Evolutionary conservation across 176 grass and related monocot species (phyloP).

Genomic region (Phoenix dactylifera): DNA sequence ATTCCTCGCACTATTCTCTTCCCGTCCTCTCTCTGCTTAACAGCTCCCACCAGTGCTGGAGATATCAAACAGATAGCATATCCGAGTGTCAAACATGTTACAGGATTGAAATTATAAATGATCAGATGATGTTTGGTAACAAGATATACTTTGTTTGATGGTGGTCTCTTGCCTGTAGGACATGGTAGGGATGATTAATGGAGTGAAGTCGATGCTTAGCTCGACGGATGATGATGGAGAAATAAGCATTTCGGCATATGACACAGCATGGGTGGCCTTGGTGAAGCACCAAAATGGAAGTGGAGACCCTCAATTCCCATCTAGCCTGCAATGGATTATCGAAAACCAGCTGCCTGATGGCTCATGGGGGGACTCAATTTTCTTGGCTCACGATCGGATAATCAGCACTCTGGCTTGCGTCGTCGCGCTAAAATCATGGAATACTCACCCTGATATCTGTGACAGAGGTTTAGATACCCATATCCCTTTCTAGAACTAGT

Average conservation of each 20-base stretch:
- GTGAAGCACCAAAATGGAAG: constrained; percentile 21
- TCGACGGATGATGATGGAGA: no score
- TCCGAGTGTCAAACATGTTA: no score
- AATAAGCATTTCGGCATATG: constrained; percentile 39
- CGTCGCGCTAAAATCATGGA: constrained; percentile 59
- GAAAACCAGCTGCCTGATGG: constrained; percentile 40
- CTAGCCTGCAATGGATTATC: constrained; percentile 47
- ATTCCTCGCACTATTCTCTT: no score
- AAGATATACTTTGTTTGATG: no score
- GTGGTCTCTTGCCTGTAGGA: no score
- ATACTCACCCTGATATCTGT: constrained; percentile 24
- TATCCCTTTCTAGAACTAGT: background rate
- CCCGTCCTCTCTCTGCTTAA: no score
- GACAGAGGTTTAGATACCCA: constrained; percentile 23
- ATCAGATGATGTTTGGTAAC: no score
- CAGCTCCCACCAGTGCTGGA: no score
- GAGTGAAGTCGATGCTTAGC: no score
- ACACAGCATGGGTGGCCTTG: constrained; percentile 55
- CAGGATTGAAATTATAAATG: no score
- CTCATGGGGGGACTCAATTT: constrained; percentile 50
- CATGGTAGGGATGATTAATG: no score
- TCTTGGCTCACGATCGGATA: constrained; percentile 41
- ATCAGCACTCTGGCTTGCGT: constrained; percentile 55
- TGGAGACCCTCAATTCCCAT: constrained; percentile 35
- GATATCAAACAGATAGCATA: no score